Evolutionary conservation across 73 alveolate species (phyloP).

Genomic region (Durusdinium trenchii): DNA sequence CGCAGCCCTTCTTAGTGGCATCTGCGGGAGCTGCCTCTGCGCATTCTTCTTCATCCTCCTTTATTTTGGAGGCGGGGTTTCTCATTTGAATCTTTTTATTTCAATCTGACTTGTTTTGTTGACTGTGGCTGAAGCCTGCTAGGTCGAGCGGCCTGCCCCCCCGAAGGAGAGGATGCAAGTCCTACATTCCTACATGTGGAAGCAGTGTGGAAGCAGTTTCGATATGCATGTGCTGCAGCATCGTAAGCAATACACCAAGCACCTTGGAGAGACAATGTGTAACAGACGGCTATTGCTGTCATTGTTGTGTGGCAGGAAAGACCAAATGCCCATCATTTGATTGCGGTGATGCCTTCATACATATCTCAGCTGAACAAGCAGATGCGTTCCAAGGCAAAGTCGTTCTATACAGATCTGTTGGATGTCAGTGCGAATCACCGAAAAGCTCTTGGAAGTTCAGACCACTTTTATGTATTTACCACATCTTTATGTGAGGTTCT

Average conservation of each 20-base stretch:
- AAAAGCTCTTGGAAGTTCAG: too few relatives aligned
- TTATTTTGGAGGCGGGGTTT: conserved; percentile 42
- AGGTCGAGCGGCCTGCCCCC: conserved; percentile 89
- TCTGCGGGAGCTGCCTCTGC: conserved; percentile 5
- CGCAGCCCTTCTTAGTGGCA: conserved; percentile 53
- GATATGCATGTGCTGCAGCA: background rate
- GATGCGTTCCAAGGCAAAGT: conserved; percentile 93
- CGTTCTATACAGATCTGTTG: too few relatives aligned
- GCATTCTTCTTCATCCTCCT: conserved; percentile 52
- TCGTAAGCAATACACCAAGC: background rate
- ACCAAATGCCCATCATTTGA: conserved; percentile 96
- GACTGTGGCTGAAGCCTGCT: background rate
- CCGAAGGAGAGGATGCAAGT: conserved; percentile 42
- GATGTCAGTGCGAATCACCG: too few relatives aligned
- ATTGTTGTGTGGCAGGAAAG: conserved; percentile 69
- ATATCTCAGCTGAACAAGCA: conserved; percentile 97
- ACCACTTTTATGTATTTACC: too few relatives aligned
- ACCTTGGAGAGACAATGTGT: background rate
- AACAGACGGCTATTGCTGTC: background rate
- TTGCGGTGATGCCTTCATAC: conserved; percentile 96
- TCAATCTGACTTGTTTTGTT: background rate
- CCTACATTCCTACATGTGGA: background rate
- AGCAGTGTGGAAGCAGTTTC: background rate
- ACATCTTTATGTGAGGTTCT: too few relatives aligned
- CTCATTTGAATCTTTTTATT: background rate